Conservation (phyloP, 176 grass and related monocot species). For the Microstegium vimineum region DNA sequence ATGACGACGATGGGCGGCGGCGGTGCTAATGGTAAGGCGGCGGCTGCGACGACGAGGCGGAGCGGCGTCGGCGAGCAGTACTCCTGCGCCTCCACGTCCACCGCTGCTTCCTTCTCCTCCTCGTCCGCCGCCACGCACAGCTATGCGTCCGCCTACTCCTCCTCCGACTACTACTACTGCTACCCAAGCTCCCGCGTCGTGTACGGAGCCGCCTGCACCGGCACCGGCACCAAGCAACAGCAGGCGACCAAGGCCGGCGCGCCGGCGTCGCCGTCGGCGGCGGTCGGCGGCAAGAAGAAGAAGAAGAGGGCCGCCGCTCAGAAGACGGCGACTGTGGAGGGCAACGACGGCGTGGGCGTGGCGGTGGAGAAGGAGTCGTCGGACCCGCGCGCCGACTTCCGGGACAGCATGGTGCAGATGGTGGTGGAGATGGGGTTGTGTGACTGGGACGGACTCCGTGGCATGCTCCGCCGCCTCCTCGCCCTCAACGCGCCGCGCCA, state of each 20-base stretch:
- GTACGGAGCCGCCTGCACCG: neutral
- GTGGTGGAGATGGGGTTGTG: conserved; percentile 90
- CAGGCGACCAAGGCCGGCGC: neutral
- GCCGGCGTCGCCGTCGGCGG: neutral
- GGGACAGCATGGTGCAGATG: conserved; percentile 94
- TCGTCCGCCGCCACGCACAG: conserved; percentile 20
- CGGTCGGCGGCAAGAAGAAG: neutral
- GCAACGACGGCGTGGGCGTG: conserved; percentile 41
- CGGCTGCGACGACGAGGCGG: neutral
- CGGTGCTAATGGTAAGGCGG: neutral
- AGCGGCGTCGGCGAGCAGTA: neutral
- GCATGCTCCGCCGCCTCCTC: conserved; percentile 81
- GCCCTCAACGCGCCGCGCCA: conserved; percentile 81
- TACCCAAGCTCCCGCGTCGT: neutral
- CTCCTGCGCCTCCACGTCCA: neutral
- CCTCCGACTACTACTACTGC: conserved; percentile 16
- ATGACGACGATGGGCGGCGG: neutral
- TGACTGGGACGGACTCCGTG: conserved; percentile 76
- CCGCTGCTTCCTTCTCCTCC: conserved; percentile 29
- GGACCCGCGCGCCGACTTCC: conserved; percentile 78
- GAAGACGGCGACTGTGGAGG: neutral
- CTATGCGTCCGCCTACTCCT: conserved; percentile 21
- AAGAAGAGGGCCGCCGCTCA: neutral
- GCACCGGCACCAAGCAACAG: neutral
- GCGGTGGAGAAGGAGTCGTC: conserved; percentile 97